Percentiles rank a stretch among this genome's conserved stretches.
Conservation (phyloP, 768 basidiomycete species). For the Panaeolus papilionaceus region DNA sequence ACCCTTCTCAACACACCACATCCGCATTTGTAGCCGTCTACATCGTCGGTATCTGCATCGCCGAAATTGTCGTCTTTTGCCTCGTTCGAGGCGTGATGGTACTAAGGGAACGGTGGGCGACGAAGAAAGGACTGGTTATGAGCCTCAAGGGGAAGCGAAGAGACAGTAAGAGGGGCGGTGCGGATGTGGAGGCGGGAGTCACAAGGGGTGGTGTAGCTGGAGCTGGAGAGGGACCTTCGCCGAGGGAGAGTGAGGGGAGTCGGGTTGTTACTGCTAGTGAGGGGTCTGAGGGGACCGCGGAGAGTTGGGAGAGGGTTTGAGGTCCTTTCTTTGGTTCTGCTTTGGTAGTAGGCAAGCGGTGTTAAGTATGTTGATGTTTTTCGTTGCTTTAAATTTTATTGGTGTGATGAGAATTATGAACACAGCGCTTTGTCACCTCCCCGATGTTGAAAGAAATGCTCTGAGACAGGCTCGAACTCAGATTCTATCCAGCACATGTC, state of each 20-base stretch:
- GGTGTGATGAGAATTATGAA: too few species aligned
- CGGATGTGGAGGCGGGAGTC: not conserved
- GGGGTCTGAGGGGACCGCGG: conserved; percentile 5
- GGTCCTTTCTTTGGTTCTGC: too few species aligned
- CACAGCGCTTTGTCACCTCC: too few species aligned
- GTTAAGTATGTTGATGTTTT: too few species aligned
- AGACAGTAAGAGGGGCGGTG: conserved; percentile 29
- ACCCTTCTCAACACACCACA: conserved; percentile 47
- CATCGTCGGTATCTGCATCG: conserved; percentile 64
- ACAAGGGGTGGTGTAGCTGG: not conserved
- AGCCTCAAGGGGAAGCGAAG: not conserved
- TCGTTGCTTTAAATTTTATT: too few species aligned
- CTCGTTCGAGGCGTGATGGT: conserved; percentile 49
- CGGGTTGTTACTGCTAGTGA: not conserved
- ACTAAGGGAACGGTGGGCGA: conserved; percentile 40
- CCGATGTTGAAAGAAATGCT: too few species aligned
- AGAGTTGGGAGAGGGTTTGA: conserved; percentile 4
- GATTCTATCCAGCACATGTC: too few species aligned
- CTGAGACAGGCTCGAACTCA: too few species aligned
- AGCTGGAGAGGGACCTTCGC: not conserved
- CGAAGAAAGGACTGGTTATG: conserved; percentile 25
- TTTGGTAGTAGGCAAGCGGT: too few species aligned
- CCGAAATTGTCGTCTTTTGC: conserved; percentile 56
- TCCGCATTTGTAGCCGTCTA: conserved; percentile 59
- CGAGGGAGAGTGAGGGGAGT: not conserved